Base-by-base conservation (phyloP, 352 stramenopile genomes). In the Pythium insidiosum region DNA sequence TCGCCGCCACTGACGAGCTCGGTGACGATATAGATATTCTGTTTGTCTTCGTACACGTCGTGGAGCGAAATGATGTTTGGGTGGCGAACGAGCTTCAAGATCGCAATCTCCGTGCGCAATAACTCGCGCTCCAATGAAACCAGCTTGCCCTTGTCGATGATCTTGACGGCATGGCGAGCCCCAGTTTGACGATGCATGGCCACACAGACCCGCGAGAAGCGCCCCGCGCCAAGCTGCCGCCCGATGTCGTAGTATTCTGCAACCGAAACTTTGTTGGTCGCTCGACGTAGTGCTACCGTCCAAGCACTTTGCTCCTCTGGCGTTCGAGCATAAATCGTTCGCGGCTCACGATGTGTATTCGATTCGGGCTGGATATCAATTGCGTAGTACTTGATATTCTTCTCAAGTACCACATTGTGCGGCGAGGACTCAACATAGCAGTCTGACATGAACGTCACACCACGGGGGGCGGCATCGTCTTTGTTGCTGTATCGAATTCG, bases 1-100 rank as follows among this genome's bases (percentile, higher is more conserved):
- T 99, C 95, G 13, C 96, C 95, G n/a, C 95, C 96, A 6, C 70
- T 67, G 2, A 98, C 73, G 0, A 98, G 73, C 62, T 99, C 97
- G 61, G 98, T 98, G 22, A 99, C 94, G 36, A 99, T 92, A 71
- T 98, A 99, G 52, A 99, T 96, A 54, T 91, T 69, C 58, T 93
- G 78, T 22, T 84, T 77, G 46, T 87, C 80, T 47, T 98, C 91
- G 58, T 94, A 98, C n/a, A 97, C 81, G 26, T 96, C 90, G 35
- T 83, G 58, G 13, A 94, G 56, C 0, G 56, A 66, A 23, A 96
- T 90, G 47, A 96, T 94, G 53, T 95, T 84, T 10, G 75, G 75
- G 61, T 96, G 84, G 11, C 68, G 77, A 23, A 97, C 91, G 25
- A 98, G 77, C 48, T 95, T 95, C 40, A 98, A 63, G 37, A 98